phyloP scores from a whole-genome alignment of 352 stramenopile species.

The Poterioochromonas sp. region DNA sequence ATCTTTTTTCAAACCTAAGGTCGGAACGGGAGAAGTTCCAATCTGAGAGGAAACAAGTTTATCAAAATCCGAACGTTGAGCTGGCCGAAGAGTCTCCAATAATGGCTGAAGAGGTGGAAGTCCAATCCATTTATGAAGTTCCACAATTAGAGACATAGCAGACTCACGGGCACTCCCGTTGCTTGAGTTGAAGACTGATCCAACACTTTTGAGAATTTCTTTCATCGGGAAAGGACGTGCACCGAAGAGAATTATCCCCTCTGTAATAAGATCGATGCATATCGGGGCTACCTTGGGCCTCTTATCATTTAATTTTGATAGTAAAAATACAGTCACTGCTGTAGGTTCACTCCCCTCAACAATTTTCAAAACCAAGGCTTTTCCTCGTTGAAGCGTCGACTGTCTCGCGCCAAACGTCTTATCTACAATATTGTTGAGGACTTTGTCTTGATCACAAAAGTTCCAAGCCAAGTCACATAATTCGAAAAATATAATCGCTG shows the following conservation, averaged over 20 bases:
- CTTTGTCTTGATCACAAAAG: not conserved
- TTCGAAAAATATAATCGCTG: not conserved
- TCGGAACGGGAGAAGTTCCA: not conserved
- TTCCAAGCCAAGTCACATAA: not conserved
- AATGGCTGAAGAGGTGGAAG: not conserved
- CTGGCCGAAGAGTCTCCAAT: not conserved
- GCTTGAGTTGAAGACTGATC: not conserved
- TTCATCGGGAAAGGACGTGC: not conserved
- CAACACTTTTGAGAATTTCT: not conserved
- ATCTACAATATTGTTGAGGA: slow-evolving; percentile 1
- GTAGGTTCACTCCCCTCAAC: not conserved
- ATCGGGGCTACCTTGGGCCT: not conserved
- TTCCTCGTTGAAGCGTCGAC: not conserved
- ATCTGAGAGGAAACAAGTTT: not conserved
- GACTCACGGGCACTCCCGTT: not conserved
- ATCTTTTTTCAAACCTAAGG: slow-evolving; percentile 2
- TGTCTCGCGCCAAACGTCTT: not conserved
- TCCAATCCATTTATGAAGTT: slow-evolving; percentile 1
- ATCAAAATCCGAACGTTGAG: slow-evolving; percentile 5
- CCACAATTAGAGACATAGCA: not conserved
- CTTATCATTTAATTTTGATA: slow-evolving; percentile 3
- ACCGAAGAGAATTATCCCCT: slow-evolving; percentile 11
- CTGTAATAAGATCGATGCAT: not conserved
- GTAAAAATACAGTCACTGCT: not conserved
- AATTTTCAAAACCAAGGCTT: slow-evolving; percentile 10